Evolutionary conservation across 176 grass and related monocot genomes (phyloP).

Genomic region (Paspalum vaginatum): DNA sequence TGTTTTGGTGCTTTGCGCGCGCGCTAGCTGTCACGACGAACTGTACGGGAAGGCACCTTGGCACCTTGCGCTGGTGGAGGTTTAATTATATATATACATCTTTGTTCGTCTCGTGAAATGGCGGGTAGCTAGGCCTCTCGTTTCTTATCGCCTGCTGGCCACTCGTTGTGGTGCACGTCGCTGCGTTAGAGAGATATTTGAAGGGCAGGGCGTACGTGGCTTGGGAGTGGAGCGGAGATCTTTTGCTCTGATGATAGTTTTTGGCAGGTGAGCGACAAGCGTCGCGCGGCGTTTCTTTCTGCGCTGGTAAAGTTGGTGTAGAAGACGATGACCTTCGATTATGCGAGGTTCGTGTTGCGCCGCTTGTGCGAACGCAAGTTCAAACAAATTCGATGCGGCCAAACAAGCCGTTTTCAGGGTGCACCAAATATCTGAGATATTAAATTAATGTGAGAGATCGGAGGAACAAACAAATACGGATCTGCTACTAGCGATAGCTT

Average conservation of each 20-base stretch:
- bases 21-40: neutral
- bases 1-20: no score
- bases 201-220: neutral
- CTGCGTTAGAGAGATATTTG: conserved; percentile 34
- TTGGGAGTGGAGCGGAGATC: conserved; percentile 9
- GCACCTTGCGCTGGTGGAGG: neutral
- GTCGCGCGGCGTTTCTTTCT: neutral
- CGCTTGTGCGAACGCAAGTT: neutral
- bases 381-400: neutral
- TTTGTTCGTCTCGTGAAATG: neutral
- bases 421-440: neutral
- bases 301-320: conserved; percentile 3
- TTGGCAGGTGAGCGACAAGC: neutral
- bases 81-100: conserved; percentile 34
- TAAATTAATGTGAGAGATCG: neutral
- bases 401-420: neutral
- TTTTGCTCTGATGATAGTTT: conserved; percentile 1
- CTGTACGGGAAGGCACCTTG: neutral
- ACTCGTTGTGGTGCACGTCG: conserved; percentile 31
- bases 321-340: neutral
- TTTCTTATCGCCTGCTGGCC: conserved; percentile 53
- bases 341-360: neutral
- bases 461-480: no score
- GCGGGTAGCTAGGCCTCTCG: conserved; percentile 31
- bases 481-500: no score